These are phyloP conservation scores for Capsicum rhomboideum DNA, from an alignment of 257 asterid species.

Conservation along the genomic window DNA sequence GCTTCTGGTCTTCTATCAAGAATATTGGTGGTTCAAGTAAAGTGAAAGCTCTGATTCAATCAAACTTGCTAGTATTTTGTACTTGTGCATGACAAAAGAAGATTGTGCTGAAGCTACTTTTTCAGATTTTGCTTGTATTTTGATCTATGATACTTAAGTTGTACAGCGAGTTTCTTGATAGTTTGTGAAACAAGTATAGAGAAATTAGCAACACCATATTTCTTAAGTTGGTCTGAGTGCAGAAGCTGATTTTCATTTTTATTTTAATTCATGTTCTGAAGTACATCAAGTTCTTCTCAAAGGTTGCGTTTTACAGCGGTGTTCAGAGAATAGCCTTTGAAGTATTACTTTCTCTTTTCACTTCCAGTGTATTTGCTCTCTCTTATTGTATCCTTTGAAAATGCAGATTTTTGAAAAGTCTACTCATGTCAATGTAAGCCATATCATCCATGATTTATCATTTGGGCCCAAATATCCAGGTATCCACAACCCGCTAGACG, in stretches of 20 bases:
- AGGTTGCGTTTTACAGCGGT: neutral
- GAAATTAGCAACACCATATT: neutral
- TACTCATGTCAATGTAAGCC: conserved; percentile 91
- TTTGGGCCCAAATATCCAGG: conserved; percentile 99
- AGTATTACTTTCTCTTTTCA: neutral
- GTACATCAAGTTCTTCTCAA: neutral
- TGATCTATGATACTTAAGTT: neutral
- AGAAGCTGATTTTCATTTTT: neutral
- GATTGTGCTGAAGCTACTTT: neutral
- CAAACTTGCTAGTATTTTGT: neutral
- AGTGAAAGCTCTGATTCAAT: neutral
- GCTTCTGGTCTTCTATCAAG: neutral
- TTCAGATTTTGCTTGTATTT: neutral
- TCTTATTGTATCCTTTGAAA: neutral
- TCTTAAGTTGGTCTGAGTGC: neutral
- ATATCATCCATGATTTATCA: conserved; percentile 80
- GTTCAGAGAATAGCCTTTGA: neutral
- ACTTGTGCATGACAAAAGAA: neutral
- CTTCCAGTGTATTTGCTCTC: neutral
- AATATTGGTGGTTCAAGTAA: neutral
- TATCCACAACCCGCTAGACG: conserved; percentile 95
- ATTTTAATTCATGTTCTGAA: neutral
- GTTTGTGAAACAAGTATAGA: neutral
- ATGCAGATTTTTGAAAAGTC: conserved; percentile 79
- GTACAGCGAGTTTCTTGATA: neutral